phyloP scores from a whole-genome alignment of 164 flowering plant species.

The Chimonanthus salicifolius region DNA sequence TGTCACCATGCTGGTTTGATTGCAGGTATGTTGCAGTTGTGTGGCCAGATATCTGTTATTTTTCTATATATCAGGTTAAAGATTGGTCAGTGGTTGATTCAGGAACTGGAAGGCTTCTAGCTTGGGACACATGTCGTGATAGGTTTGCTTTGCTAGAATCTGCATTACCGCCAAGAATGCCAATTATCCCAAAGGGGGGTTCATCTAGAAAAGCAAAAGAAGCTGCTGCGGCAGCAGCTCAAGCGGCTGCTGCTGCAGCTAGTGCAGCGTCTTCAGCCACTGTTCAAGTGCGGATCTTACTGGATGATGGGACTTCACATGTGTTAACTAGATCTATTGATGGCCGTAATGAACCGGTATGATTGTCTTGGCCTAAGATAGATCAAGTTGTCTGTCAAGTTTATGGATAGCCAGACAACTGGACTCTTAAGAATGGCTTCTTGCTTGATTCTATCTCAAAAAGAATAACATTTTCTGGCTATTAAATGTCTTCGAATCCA shows the following conservation, averaged over 20 bases:
- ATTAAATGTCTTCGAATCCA: too few species aligned
- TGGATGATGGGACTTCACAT: constrained; percentile 97
- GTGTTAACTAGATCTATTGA: constrained; percentile 81
- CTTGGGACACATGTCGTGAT: constrained; percentile 97
- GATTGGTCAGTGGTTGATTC: constrained; percentile 99
- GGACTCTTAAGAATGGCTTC: too few species aligned
- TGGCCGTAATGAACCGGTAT: constrained; percentile 86
- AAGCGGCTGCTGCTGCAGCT: constrained; percentile 95
- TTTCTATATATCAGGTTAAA: constrained; percentile 84
- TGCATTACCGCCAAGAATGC: constrained; percentile 73
- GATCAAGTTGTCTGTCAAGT: background rate
- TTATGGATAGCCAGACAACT: too few species aligned
- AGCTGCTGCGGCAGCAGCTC: constrained; percentile 96
- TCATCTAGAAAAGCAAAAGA: constrained; percentile 95
- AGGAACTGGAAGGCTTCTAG: constrained; percentile 93
- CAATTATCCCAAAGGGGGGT: constrained; percentile 73
- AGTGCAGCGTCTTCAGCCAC: constrained; percentile 77
- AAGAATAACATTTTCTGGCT: too few species aligned
- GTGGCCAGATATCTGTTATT: constrained; percentile 97
- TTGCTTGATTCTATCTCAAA: too few species aligned
- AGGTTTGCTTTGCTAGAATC: constrained; percentile 93
- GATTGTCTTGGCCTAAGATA: background rate
- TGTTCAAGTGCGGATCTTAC: constrained; percentile 91
- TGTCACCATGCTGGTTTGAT: constrained; percentile 9
- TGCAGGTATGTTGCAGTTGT: constrained; percentile 90